Evolutionary conservation across 2,329 filamentous ascomycete species (phyloP).

Genomic region (Nakataea oryzae): DNA sequence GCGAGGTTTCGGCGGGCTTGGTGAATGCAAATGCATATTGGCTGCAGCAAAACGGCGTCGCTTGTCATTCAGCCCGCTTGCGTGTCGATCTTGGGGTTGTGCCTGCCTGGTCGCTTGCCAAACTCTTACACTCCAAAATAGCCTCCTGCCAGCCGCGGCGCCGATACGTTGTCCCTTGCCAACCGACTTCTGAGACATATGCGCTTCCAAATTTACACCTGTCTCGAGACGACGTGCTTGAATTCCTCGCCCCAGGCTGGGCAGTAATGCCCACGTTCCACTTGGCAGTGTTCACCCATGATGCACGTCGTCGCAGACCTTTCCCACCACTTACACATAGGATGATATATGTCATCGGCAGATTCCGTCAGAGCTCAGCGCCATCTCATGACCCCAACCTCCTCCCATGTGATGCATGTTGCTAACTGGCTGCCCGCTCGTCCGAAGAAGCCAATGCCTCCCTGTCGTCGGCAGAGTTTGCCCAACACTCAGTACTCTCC

Average conservation of each 20-base stretch:
- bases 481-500: no score
- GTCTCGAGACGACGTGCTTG: not conserved
- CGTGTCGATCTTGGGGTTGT: not conserved
- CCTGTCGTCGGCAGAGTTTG: no score
- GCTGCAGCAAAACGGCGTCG: not conserved
- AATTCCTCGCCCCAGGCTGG: no score
- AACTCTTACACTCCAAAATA: no score
- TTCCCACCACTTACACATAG: not conserved
- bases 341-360: not conserved
- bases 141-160: no score
- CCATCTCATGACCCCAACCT: not conserved
- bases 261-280: not conserved
- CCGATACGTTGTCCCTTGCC: no score
- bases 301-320: not conserved
- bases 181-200: not conserved
- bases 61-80: not conserved
- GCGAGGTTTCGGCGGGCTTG: no score
- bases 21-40: no score
- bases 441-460: no score
- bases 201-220: not conserved
- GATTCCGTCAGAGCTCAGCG: not conserved
- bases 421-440: no score
- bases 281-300: not conserved
- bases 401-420: no score
- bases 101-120: no score